A percentile compares a stretch with the other conserved stretches of the same genome.
Evolutionary conservation across 192 early-diverging fungal species (phyloP).

Genomic region (Allomyces arbusculus): DNA sequence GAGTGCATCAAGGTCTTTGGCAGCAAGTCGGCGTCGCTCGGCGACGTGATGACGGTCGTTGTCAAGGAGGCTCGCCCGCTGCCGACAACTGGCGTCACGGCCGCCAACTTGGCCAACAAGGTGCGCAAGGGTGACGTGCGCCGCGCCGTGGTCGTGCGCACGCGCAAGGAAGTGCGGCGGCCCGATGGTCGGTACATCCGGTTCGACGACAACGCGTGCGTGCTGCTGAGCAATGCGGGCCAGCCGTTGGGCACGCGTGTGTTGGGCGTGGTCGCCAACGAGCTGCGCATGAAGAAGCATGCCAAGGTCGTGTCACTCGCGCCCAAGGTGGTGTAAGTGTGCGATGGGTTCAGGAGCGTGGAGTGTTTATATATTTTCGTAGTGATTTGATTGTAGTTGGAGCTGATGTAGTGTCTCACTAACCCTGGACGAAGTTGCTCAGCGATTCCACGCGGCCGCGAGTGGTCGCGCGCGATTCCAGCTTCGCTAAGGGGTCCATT

Average conservation of each 20-base stretch:
- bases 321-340: conserved; percentile 62
- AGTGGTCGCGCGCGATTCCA: too few relatives aligned
- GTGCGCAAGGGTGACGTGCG: conserved; percentile 87
- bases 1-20: conserved; percentile 89
- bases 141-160: conserved; percentile 74
- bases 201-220: conserved; percentile 94
- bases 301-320: conserved; percentile 86
- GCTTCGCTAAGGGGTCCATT: too few relatives aligned
- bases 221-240: conserved; percentile 80
- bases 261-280: conserved; percentile 68
- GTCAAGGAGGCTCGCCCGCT: conserved; percentile 79
- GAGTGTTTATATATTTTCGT: neutral
- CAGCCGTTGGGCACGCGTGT: conserved; percentile 89
- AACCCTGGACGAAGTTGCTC: too few relatives aligned
- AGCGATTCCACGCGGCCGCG: too few relatives aligned
- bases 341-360: neutral
- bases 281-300: conserved; percentile 85
- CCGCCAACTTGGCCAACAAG: conserved; percentile 29
- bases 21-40: conserved; percentile 46
- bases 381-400: neutral
- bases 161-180: conserved; percentile 65
- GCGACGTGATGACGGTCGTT: conserved; percentile 88
- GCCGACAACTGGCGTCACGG: conserved; percentile 26
- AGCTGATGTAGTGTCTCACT: neutral
- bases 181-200: conserved; percentile 77